A percentile compares a stretch with the other conserved stretches of the same genome.
phyloP scores from a whole-genome alignment of 1,284 basidiomycete species.

The Ganoderma sp. region DNA sequence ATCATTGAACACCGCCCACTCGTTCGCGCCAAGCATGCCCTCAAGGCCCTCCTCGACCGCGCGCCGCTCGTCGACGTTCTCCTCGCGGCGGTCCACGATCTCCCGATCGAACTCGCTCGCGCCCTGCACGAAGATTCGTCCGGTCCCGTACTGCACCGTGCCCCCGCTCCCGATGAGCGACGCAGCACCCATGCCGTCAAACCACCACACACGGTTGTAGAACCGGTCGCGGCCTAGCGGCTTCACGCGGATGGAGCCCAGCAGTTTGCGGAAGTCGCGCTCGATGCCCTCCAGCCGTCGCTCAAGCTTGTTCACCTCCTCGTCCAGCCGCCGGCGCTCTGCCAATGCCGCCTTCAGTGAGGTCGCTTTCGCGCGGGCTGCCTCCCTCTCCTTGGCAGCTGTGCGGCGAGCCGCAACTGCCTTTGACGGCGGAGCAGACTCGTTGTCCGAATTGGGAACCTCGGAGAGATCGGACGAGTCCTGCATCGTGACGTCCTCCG shows the following conservation, averaged over 20 bases:
- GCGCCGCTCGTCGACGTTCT: conserved; percentile 63
- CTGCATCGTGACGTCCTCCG: conserved; percentile 63
- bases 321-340: conserved; percentile 83
- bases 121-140: conserved; percentile 90
- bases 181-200: conserved; percentile 92
- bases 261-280: conserved; percentile 88
- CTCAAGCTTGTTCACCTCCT: conserved; percentile 84
- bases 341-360: conserved; percentile 73
- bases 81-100: conserved; percentile 61
- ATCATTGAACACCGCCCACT: conserved; percentile 92
- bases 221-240: conserved; percentile 93
- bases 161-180: conserved; percentile 77
- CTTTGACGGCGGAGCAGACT: conserved; percentile 58
- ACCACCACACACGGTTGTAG: conserved; percentile 97
- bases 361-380: conserved; percentile 73
- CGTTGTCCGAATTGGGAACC: conserved; percentile 49
- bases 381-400: conserved; percentile 78
- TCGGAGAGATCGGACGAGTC: conserved; percentile 78
- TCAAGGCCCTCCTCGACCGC: conserved; percentile 79
- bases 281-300: conserved; percentile 86
- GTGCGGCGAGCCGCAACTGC: conserved; percentile 41
- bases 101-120: conserved; percentile 81
- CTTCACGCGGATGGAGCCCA: conserved; percentile 83
- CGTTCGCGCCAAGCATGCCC: conserved; percentile 71
- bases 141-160: conserved; percentile 84